phyloP scores from a whole-genome alignment of 495 filamentous ascomycete species.

The Pseudevernia furfuracea region DNA sequence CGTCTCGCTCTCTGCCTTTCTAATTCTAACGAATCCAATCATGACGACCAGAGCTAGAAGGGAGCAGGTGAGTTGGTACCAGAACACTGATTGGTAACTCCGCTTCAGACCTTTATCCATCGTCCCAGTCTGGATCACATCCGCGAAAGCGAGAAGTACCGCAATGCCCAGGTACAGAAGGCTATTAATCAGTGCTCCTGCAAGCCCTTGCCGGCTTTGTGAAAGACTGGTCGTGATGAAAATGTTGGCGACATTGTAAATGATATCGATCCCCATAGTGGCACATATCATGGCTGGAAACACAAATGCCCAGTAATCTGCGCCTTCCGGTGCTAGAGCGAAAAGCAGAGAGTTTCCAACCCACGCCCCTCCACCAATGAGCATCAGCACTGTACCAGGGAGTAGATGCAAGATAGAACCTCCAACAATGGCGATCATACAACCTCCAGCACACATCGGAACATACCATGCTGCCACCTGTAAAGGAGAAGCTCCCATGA shows the following conservation, averaged over 20 bases:
- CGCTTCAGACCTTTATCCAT: constrained; percentile 35
- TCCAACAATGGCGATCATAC: constrained; percentile 60
- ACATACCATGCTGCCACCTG: constrained; percentile 71
- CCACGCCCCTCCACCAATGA: constrained; percentile 59
- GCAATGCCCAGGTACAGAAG: constrained; percentile 75
- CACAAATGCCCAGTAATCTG: constrained; percentile 63
- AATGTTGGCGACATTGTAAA: constrained; percentile 75
- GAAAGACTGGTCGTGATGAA: constrained; percentile 75
- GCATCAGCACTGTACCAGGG: constrained; percentile 60
- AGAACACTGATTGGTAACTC: constrained; percentile 60
- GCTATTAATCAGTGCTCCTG: constrained; percentile 61
- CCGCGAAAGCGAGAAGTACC: constrained; percentile 68
- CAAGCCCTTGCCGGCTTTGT: constrained; percentile 61
- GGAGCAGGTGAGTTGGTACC: constrained; percentile 56
- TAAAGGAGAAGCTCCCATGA: constrained; percentile 59
- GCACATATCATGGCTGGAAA: constrained; percentile 78
- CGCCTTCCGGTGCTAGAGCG: constrained; percentile 56
- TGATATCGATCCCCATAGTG: constrained; percentile 77
- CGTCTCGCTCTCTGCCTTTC: constrained; percentile 59
- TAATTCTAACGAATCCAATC: constrained; percentile 54
- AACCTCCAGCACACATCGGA: constrained; percentile 69
- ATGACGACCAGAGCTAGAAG: constrained; percentile 48
- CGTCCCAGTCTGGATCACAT: constrained; percentile 55
- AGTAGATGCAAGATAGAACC: constrained; percentile 72
- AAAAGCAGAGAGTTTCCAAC: constrained; percentile 61